Base-by-base conservation (phyloP, 2,329 filamentous ascomycete genomes). In the Paecilomyces dactylethromorphus region DNA sequence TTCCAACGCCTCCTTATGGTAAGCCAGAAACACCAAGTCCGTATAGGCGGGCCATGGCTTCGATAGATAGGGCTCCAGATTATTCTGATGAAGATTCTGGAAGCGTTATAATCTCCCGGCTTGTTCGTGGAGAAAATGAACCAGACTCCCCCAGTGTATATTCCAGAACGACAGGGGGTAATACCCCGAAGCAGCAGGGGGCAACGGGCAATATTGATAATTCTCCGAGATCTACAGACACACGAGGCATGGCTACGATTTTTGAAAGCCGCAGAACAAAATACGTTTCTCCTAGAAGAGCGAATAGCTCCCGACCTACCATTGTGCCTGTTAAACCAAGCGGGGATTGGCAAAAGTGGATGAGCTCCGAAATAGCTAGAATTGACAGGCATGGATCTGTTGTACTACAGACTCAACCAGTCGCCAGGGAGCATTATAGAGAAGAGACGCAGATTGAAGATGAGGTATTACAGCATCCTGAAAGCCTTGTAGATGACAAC, bases 111-210 rank as follows among this genome's bases (percentile, higher is more conserved):
- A 29, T 64, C 13, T 29, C 59, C 45, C 60, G 51, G 15, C 52
- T 54, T 13, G 52, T 32, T 33, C 55, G 58, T 26, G n/a, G 58
- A 12, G 59, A 61, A 22, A 21, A 35, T 12, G 61, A 54, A 21
- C 64, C 62, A 58, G 64, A 63, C 58, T 76, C 75, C 35, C 73
- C 75, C 4, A 79, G 77, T 58, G 59, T 78, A 8, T 79, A 79
- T 65, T 79, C 77, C 15, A 70, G 74, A 57, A 72, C 73, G 10
- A 74, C 72, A 11, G 70, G 72, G 58, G 75, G 71, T 31, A 64
- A 68, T 29, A 69, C 71, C 3, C 66, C 68, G 7, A 59, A 58
- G 0, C 60, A 61, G 11, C 57, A 60, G 24, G 59, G 62, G 12
- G 55, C 57, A n/a, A 54, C 53, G 3, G 24, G 55, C 22, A 49